Evolutionary conservation across 441 rosid species (phyloP).

Genomic region (Melastoma candidum): DNA sequence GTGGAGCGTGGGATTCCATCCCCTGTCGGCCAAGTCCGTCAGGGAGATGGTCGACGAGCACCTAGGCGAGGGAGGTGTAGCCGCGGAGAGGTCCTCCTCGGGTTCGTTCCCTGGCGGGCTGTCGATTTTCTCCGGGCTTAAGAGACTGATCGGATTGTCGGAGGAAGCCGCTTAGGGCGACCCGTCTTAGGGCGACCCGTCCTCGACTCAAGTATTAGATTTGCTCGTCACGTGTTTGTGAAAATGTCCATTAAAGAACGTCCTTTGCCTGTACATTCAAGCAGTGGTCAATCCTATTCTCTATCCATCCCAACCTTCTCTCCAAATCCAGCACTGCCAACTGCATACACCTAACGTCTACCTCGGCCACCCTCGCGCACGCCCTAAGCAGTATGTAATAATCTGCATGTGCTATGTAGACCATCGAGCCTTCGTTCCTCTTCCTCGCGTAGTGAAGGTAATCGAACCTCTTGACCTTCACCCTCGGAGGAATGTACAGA

Average conservation of each 20-base stretch:
- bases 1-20: constrained; percentile 55
- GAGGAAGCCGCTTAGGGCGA: background rate
- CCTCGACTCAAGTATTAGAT: too few species aligned
- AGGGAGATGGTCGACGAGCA: constrained; percentile 58
- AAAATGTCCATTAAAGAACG: too few species aligned
- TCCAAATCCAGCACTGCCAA: constrained; percentile 51
- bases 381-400: constrained; percentile 66
- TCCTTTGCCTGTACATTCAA: constrained; percentile 20
- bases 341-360: constrained; percentile 57
- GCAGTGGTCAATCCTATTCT: constrained; percentile 44
- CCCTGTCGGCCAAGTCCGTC: constrained; percentile 51
- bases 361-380: constrained; percentile 52
- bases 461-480: constrained; percentile 38
- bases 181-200: too few species aligned
- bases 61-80: constrained; percentile 22
- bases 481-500: constrained; percentile 62
- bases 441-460: constrained; percentile 60
- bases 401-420: constrained; percentile 62
- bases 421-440: constrained; percentile 36
- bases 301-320: constrained; percentile 67
- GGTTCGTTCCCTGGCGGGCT: constrained; percentile 7
- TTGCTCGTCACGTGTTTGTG: too few species aligned
- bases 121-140: constrained; percentile 39
- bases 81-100: background rate
- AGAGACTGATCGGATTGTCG: constrained; percentile 40